Evolutionary conservation across 768 basidiomycete genomes (phyloP), one percentile per base, ranked within the genome.

Genomic region (Pholiota conissans): DNA sequence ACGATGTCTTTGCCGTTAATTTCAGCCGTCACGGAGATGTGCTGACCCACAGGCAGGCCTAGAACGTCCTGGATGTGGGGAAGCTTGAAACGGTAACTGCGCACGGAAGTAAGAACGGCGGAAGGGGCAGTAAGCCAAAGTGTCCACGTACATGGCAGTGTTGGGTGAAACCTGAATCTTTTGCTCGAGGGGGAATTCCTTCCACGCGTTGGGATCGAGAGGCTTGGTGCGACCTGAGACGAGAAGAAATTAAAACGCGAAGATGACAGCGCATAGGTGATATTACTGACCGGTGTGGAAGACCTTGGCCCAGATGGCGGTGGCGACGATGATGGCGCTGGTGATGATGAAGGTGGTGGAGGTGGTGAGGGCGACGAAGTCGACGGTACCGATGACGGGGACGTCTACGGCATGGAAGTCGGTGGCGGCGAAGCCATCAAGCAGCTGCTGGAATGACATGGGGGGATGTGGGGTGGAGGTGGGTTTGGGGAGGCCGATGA

Each of bases 21-120:
- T 61, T 92, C 88, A 16, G 96, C 95, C 20, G 85, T 83, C 55
- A 99, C 82, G 49, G 91, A 88, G 66, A 99, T 93, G 80, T 99
- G 97, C 76, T 98, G 94, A 50, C 97, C 97, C 62, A 94, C 87
- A 57, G 97, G 97, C 3, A 99, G 87, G 56, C 96, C 96, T 14
- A 99, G 88, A 51, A 89, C 78, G 69, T 92, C 90, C 30, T 84
- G 81, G 8, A 82, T 67, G 60, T 81, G 78, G 30, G 93, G 92
- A 16, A 98, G 82, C 22, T 81, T 86, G 73, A 97, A 97, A 57
- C 94, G 94, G 80, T 98, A 98, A 64, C 95, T 97, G 52, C 10
- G 49, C 29, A 26, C 55, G 37, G 54, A 20, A 46, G 50, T 18
- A 20, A 49, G 49, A 57, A 52, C 39, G 62, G 47, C 39, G 51